Evolutionary conservation across 257 asterid genomes (phyloP), one percentile per base, ranked within the genome.

Genomic region (Nicotiana benthamiana): DNA sequence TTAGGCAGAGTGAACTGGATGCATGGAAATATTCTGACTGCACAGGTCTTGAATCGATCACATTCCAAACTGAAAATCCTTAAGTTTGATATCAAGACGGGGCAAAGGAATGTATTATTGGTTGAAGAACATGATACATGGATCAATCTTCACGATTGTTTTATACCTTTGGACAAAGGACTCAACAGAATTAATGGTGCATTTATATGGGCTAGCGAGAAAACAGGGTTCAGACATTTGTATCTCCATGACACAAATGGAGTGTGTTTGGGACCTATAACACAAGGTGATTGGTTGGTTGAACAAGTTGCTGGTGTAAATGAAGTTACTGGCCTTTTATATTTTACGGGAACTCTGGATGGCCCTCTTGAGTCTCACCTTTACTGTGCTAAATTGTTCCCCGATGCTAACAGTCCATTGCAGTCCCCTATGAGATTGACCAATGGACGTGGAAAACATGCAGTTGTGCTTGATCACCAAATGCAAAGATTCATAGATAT

Each of bases 151-250:
- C 99, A 95, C 54, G 99, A 95, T 82, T 95, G 93, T 88, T 95
- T 95, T 86, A 89, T 95, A 67, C 92, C 97, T 72, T 75, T 95
- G 80, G 97, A 92, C 80, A 91, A 82, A 83, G 81, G 91, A 79
- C 93, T 90, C 12, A 77, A 85, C 70, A 87, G 82, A 81, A 79
- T 87, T 27, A 89, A 86, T 9, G 91, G 92, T 15, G 97, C 97
- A 6, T 95, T 95, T 87, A 87, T 93, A 78, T 95, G 99, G 99
- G 95, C 97, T 0, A 92, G 99, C 52, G 99, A 95, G 83, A 92
- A 85, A 89, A 89, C 97, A 1, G 99, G 98, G 74, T 95, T 89
- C 84, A 86, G 92, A 59, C 99, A 93, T 87, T 87, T 95, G 78
- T 93, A 95, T 84, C 76, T 95, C 82, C 92, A 93, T 13, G 93